phyloP scores from a whole-genome alignment of 768 basidiomycete genomes.

The Chalciporus chontae region DNA sequence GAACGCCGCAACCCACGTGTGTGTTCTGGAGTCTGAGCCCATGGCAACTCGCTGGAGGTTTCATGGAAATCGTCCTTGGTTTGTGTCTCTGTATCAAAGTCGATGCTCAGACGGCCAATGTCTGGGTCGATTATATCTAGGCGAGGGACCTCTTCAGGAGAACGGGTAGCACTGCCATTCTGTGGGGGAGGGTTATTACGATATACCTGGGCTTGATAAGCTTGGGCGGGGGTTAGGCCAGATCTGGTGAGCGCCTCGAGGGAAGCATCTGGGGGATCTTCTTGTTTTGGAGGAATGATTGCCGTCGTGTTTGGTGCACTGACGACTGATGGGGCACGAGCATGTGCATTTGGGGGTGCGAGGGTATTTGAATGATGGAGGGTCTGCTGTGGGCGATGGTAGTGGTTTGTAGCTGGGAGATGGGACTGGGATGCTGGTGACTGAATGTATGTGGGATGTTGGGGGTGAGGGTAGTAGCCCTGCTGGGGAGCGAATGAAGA shows the following conservation, averaged over 20 bases:
- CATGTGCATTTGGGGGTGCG: constrained; percentile 38
- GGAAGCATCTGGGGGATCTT: constrained; percentile 46
- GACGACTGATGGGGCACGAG: constrained; percentile 50
- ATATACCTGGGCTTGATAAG: constrained; percentile 76
- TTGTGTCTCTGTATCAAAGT: constrained; percentile 41
- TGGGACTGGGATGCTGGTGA: constrained; percentile 28
- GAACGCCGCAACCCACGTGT: constrained; percentile 38
- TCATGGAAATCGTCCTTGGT: constrained; percentile 43
- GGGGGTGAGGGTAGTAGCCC: constrained; percentile 22
- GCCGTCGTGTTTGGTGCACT: constrained; percentile 41
- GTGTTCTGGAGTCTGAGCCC: constrained; percentile 41
- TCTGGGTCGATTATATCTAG: constrained; percentile 50
- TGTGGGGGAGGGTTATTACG: constrained; percentile 39
- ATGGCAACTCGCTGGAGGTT: constrained; percentile 55
- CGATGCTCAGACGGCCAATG: constrained; percentile 55
- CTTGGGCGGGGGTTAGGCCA: constrained; percentile 72
- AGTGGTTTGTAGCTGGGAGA: constrained; percentile 8
- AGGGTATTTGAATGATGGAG: constrained; percentile 29
- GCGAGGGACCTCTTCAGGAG: constrained; percentile 33
- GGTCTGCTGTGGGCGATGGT: constrained; percentile 18
- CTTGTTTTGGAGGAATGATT: constrained; percentile 43
- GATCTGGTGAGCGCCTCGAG: constrained; percentile 44
- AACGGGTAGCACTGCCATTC: constrained; percentile 27
- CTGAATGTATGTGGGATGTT: constrained; percentile 33
- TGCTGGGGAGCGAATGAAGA: constrained; percentile 35